A percentile compares a stretch with the other conserved stretches of the same genome.
phyloP scores from a whole-genome alignment of 768 basidiomycete species.

The Epithele typhae region DNA sequence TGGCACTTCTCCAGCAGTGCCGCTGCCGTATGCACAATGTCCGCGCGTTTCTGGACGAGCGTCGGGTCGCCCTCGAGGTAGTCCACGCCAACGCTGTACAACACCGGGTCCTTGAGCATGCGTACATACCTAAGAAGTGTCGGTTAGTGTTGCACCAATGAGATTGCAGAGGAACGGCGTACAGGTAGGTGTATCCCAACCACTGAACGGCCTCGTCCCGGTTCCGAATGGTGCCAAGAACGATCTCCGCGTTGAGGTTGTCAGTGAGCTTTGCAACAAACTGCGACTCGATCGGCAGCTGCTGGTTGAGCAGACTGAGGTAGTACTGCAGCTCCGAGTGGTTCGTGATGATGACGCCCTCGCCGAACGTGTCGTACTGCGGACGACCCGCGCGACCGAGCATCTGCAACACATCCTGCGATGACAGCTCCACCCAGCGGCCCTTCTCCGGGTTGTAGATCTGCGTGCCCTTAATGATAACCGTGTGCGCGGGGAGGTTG shows the following conservation, averaged over 20 bases:
- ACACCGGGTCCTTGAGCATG: slow-evolving; percentile 83
- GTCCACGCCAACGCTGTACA: slow-evolving; percentile 87
- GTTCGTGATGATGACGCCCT: slow-evolving; percentile 98
- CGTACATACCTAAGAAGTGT: slow-evolving; percentile 73
- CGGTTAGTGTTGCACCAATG: slow-evolving; percentile 1
- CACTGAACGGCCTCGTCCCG: slow-evolving; percentile 97
- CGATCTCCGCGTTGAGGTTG: slow-evolving; percentile 96
- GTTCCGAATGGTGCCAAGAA: slow-evolving; percentile 90
- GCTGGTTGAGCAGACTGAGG: slow-evolving; percentile 91
- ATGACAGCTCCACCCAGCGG: slow-evolving; percentile 92
- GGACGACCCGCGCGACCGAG: slow-evolving; percentile 96
- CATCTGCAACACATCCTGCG: slow-evolving; percentile 98
- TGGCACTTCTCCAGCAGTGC: slow-evolving; percentile 91
- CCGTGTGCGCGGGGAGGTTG: slow-evolving; percentile 94
- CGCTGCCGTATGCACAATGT: slow-evolving; percentile 92
- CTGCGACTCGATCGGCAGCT: slow-evolving; percentile 95
- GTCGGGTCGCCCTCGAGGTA: slow-evolving; percentile 83
- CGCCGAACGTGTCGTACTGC: slow-evolving; percentile 95
- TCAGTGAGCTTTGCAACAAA: slow-evolving; percentile 91
- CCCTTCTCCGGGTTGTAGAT: slow-evolving; percentile 99
- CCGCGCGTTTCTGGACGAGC: slow-evolving; percentile 89
- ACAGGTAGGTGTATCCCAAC: slow-evolving; percentile 94
- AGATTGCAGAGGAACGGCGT: slow-evolving; percentile 27
- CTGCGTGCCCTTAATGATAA: slow-evolving; percentile 99
- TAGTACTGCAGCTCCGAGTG: slow-evolving; percentile 97